These are phyloP conservation scores for Chalaropsis thielavioides DNA, from an alignment of 2,329 filamentous ascomycete genomes.

Conservation along the genomic window DNA sequence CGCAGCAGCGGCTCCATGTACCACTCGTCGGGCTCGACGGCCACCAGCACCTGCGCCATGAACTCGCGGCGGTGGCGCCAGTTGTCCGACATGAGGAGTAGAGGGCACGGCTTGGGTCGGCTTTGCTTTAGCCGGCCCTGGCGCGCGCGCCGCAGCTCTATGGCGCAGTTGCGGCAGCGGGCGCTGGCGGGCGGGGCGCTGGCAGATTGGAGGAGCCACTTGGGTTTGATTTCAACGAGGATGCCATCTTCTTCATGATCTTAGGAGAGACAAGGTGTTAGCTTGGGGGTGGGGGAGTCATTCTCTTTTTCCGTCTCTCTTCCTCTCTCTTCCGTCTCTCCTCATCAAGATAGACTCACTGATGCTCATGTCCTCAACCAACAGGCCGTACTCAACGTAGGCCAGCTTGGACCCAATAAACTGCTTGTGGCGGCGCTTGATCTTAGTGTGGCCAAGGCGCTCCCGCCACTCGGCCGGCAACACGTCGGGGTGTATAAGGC, in stretches of 20 bases:
- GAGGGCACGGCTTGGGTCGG: slow-evolving; percentile 48
- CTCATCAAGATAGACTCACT: slow-evolving; percentile 21
- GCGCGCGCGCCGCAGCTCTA: slow-evolving; percentile 28
- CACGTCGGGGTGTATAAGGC: slow-evolving; percentile 7
- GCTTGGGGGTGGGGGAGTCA: background rate
- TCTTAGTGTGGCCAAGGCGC: background rate
- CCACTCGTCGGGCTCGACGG: slow-evolving; percentile 17
- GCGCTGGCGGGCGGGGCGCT: slow-evolving; percentile 48
- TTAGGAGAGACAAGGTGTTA: slow-evolving; percentile 17
- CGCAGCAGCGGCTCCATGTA: slow-evolving; percentile 15
- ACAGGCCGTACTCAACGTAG: slow-evolving; percentile 43
- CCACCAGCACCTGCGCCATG: slow-evolving; percentile 24
- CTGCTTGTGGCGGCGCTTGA: slow-evolving; percentile 27
- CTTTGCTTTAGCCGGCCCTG: slow-evolving; percentile 24
- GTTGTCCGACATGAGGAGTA: slow-evolving; percentile 24
- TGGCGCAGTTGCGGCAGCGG: slow-evolving; percentile 63
- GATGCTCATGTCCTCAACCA: slow-evolving; percentile 59
- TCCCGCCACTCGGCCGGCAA: slow-evolving; percentile 11
- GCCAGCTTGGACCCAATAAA: slow-evolving; percentile 37
- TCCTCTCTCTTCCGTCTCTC: background rate
- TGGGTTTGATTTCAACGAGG: slow-evolving; percentile 66
- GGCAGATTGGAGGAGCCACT: slow-evolving; percentile 67
- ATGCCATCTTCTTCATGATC: slow-evolving; percentile 23
- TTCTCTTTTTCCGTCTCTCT: background rate
- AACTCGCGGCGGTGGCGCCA: slow-evolving; percentile 29